phyloP scores from a whole-genome alignment of 306 rosid genomes.

The Sechiopsis laciniata region DNA sequence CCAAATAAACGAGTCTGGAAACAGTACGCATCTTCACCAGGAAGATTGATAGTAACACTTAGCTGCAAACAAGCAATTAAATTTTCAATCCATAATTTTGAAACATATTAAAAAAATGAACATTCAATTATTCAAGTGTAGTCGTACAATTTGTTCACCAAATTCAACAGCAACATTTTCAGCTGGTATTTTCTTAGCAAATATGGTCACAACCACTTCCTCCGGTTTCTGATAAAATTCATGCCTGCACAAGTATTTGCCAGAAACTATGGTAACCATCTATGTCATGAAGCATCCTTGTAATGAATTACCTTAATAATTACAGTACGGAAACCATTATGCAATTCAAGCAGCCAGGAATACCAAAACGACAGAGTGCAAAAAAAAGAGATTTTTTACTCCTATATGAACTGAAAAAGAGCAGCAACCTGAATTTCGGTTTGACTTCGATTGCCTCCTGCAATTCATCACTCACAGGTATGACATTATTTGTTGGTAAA shows the following conservation, averaged over 20 bases:
- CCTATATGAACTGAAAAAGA: background rate
- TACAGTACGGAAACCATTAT: background rate
- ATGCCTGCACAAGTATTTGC: conserved; percentile 46
- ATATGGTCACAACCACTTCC: conserved; percentile 71
- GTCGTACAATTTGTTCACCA: conserved; percentile 79
- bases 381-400: too few relatives aligned
- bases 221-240: conserved; percentile 73
- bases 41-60: conserved; percentile 51
- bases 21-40: conserved; percentile 57
- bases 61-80: conserved; percentile 43
- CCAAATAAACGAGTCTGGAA: conserved; percentile 76
- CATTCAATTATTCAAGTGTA: background rate
- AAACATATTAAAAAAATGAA: conserved; percentile 6
- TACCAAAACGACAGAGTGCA: background rate
- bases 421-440: conserved; percentile 66
- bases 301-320: background rate
- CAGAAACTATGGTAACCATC: conserved; percentile 18
- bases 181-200: conserved; percentile 66
- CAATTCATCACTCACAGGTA: conserved; percentile 28
- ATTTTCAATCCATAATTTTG: background rate
- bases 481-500: conserved; percentile 27
- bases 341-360: background rate
- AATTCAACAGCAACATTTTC: conserved; percentile 48
- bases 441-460: conserved; percentile 36
- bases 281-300: background rate